phyloP scores from a whole-genome alignment of 2,329 filamentous ascomycete species.

The Aspergillus pseudotamarii region DNA sequence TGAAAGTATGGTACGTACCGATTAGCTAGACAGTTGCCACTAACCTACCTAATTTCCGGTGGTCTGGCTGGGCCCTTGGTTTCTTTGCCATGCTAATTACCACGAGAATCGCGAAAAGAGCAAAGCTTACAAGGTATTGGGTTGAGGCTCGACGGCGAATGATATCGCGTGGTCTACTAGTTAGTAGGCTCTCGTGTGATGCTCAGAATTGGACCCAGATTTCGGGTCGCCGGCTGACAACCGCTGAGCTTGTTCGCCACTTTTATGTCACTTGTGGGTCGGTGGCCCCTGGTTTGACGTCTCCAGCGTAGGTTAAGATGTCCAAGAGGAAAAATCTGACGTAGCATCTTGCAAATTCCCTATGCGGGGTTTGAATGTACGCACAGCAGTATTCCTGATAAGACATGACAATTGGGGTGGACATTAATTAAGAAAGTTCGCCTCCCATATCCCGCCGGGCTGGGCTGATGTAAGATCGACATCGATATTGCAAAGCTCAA shows the following conservation, averaged over 20 bases:
- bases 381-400: background rate
- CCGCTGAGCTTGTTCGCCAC: background rate
- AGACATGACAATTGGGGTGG: background rate
- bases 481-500: background rate
- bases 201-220: background rate
- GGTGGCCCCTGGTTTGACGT: background rate
- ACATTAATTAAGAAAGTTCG: background rate
- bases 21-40: background rate
- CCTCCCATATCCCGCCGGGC: background rate
- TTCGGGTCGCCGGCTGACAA: background rate
- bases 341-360: background rate
- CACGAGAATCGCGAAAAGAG: background rate
- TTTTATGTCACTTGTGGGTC: background rate
- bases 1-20: background rate
- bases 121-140: background rate
- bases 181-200: background rate
- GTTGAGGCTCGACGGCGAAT: background rate
- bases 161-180: background rate
- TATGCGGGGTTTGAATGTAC: background rate
- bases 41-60: background rate
- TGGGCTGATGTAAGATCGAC: slow-evolving; percentile 1
- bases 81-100: background rate
- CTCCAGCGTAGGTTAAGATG: too few species aligned
- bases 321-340: background rate
- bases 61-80: background rate